Evolutionary conservation across 1,284 basidiomycete species (phyloP).

Genomic region (Rhodotorula glutinis): DNA sequence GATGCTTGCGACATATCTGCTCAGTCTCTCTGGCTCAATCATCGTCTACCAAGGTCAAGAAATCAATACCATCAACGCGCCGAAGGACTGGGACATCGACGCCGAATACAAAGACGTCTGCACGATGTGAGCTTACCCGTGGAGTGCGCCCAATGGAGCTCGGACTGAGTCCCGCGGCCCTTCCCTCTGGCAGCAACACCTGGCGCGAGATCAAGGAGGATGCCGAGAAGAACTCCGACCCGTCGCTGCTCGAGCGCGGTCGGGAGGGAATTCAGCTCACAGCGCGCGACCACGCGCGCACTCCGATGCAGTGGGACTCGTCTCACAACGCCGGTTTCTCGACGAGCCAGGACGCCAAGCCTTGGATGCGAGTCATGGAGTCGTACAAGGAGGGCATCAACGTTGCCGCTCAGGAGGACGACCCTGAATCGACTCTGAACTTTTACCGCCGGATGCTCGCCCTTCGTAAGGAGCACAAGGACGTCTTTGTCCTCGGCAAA

Average conservation of each 20-base stretch:
- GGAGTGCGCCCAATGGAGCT: too few species aligned
- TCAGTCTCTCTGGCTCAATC: conserved; percentile 62
- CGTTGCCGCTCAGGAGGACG: conserved; percentile 55
- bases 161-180: too few species aligned
- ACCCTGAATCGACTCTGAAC: conserved; percentile 53
- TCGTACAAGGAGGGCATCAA: conserved; percentile 63
- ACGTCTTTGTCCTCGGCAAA: conserved; percentile 54
- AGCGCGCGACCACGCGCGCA: conserved; percentile 67
- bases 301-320: conserved; percentile 66
- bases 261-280: conserved; percentile 60
- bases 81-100: conserved; percentile 62
- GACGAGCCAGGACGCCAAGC: conserved; percentile 52
- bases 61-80: conserved; percentile 67
- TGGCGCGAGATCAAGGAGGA: conserved; percentile 43
- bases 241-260: conserved; percentile 59
- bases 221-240: conserved; percentile 51
- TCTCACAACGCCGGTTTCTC: conserved; percentile 59
- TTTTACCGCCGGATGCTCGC: conserved; percentile 62
- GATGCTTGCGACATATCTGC: conserved; percentile 62
- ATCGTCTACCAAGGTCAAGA: conserved; percentile 73
- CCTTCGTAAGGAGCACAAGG: conserved; percentile 56
- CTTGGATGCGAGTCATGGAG: conserved; percentile 75
- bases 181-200: conserved; percentile 29
- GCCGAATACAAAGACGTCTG: conserved; percentile 61
- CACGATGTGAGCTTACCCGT: too few species aligned